Conservation (phyloP, 192 early-diverging fungal species). For the Coemansia sp. region DNA sequence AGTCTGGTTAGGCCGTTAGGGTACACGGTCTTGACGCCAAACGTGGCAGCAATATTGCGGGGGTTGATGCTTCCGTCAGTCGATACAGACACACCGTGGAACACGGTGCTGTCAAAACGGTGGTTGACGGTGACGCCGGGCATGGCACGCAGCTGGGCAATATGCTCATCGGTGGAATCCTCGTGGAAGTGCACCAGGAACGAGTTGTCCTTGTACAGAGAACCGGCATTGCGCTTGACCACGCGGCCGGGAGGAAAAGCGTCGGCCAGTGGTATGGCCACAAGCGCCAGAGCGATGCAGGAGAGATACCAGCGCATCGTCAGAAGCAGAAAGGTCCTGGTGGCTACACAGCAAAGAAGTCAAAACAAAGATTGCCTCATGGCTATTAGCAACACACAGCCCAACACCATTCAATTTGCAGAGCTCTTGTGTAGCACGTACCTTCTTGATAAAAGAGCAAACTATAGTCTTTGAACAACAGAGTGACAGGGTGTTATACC, state of each 20-base stretch:
- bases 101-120: conserved; percentile 8
- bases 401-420: too few relatives aligned
- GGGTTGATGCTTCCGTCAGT: neutral
- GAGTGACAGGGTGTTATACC: too few relatives aligned
- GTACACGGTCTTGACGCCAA: conserved; percentile 20
- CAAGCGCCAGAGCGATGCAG: neutral
- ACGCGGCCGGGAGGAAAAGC: neutral
- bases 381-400: too few relatives aligned
- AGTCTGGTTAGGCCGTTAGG: conserved; percentile 13
- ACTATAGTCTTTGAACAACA: too few relatives aligned
- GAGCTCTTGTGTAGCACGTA: too few relatives aligned
- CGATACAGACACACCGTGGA: conserved; percentile 16
- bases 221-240: neutral
- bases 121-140: conserved; percentile 2
- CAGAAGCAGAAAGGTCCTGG: too few relatives aligned
- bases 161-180: neutral
- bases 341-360: too few relatives aligned
- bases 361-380: too few relatives aligned
- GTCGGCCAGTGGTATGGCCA: neutral
- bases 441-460: too few relatives aligned
- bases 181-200: conserved; percentile 29
- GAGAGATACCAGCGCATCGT: too few relatives aligned
- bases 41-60: conserved; percentile 1
- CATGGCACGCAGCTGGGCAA: neutral
- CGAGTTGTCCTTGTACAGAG: conserved; percentile 1